Conservation (phyloP, 371 early-diverging fungal species). For the Rhizopus stolonifer region DNA sequence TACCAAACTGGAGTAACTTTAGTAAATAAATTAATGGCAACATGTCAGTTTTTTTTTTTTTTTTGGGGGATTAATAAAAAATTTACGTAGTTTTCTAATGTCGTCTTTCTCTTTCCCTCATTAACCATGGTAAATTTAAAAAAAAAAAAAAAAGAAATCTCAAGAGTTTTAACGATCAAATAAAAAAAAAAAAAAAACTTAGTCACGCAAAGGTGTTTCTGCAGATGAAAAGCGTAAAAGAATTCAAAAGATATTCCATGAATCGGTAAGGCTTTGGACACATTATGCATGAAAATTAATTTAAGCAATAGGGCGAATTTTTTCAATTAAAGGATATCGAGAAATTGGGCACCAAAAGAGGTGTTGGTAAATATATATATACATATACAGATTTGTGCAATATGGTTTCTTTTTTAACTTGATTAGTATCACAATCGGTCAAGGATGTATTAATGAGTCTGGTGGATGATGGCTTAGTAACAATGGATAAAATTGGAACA, state of each 20-base stretch:
- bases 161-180: too few species aligned
- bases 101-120: too few species aligned
- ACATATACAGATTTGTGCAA: neutral
- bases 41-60: too few species aligned
- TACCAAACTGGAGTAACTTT: neutral
- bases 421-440: conserved; percentile 74
- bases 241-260: conserved; percentile 77
- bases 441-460: conserved; percentile 90
- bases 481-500: conserved; percentile 91
- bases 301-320: conserved; percentile 60
- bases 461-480: conserved; percentile 88
- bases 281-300: neutral
- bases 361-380: conserved; percentile 63
- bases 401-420: neutral
- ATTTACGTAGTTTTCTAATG: too few species aligned
- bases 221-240: conserved; percentile 81
- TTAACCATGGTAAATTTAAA: too few species aligned
- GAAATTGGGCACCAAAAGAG: conserved; percentile 87
- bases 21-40: too few species aligned
- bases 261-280: conserved; percentile 59
- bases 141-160: too few species aligned
- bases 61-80: too few species aligned
- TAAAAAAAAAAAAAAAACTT: neutral
- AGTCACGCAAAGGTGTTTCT: conserved; percentile 57
- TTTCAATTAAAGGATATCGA: conserved; percentile 91